A percentile compares a stretch with the other conserved stretches of the same genome.
These are phyloP conservation scores for Cladophialophora chaetospira DNA, from an alignment of 2,329 filamentous ascomycete species.

Conservation along the genomic window DNA sequence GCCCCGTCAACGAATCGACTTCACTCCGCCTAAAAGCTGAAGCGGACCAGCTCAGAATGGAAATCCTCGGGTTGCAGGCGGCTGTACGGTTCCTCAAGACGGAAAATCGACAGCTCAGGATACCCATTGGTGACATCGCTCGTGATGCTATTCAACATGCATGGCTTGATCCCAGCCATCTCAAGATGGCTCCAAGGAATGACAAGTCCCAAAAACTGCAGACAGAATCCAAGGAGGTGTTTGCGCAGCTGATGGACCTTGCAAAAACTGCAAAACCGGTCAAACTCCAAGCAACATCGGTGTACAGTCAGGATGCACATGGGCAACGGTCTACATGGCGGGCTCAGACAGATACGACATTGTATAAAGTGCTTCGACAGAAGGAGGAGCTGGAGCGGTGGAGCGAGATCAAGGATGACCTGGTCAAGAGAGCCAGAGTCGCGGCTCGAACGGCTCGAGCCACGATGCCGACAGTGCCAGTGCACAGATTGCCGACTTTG, in stretches of 20 bases:
- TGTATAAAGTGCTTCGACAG: slow-evolving; percentile 47
- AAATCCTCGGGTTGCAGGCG: slow-evolving; percentile 48
- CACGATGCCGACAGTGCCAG: not conserved
- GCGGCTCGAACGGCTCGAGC: not conserved
- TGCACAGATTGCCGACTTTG: not conserved
- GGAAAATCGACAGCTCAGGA: slow-evolving; percentile 43
- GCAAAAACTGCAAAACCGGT: slow-evolving; percentile 45
- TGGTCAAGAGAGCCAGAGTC: slow-evolving; percentile 23
- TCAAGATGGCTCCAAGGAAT: slow-evolving; percentile 14
- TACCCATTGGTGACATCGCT: slow-evolving; percentile 22
- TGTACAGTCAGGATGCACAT: not conserved
- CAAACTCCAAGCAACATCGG: slow-evolving; percentile 38
- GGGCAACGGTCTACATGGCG: slow-evolving; percentile 37
- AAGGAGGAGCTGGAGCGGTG: slow-evolving; percentile 51
- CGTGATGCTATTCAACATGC: slow-evolving; percentile 39
- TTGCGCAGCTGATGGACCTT: slow-evolving; percentile 46
- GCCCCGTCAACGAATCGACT: slow-evolving; percentile 40
- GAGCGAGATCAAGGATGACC: slow-evolving; percentile 33
- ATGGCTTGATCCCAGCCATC: slow-evolving; percentile 44
- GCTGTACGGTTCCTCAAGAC: slow-evolving; percentile 49
- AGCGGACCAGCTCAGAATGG: slow-evolving; percentile 34
- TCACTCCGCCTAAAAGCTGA: slow-evolving; percentile 41
- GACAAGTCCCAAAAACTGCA: slow-evolving; percentile 37
- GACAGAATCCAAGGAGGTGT: slow-evolving; percentile 46
- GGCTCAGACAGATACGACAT: slow-evolving; percentile 45